Percentiles rank a stretch among this genome's conserved stretches.
Conservation (phyloP, 768 basidiomycete species). For the Pisolithus tinctorius region DNA sequence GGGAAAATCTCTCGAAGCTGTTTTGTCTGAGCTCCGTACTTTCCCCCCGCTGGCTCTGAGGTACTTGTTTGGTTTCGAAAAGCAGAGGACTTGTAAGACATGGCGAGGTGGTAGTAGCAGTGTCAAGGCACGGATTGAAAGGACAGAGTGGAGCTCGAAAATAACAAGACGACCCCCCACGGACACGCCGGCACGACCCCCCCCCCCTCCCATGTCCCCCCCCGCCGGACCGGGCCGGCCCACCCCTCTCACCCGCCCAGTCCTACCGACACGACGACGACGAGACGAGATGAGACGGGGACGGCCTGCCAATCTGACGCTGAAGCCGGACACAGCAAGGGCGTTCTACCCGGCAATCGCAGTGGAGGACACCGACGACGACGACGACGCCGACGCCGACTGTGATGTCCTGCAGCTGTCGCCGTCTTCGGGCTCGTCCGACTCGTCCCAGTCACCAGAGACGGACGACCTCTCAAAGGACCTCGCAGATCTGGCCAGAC, state of each 20-base stretch:
- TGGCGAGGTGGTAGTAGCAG: background rate
- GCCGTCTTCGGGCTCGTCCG: constrained; percentile 11
- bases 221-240: background rate
- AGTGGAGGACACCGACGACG: constrained; percentile 29
- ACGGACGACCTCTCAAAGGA: constrained; percentile 62
- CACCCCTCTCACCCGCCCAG: background rate
- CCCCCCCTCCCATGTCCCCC: constrained; percentile 6
- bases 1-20: constrained; percentile 72
- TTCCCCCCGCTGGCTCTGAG: constrained; percentile 22
- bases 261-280: background rate
- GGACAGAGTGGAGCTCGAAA: constrained; percentile 21
- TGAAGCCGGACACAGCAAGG: constrained; percentile 29
- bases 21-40: constrained; percentile 47
- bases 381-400: constrained; percentile 32
- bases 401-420: constrained; percentile 17
- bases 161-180: constrained; percentile 2
- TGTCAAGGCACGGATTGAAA: no score
- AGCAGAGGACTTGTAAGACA: constrained; percentile 28
- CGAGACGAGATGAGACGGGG: constrained; percentile 28
- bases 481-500: constrained; percentile 57
- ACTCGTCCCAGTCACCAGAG: constrained; percentile 10
- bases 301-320: constrained; percentile 48
- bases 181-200: constrained; percentile 7
- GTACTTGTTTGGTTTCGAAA: constrained; percentile 17
- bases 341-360: constrained; percentile 22